Evolutionary conservation across 345 rosid genomes (phyloP).

Genomic region (Erodium maritimum): DNA sequence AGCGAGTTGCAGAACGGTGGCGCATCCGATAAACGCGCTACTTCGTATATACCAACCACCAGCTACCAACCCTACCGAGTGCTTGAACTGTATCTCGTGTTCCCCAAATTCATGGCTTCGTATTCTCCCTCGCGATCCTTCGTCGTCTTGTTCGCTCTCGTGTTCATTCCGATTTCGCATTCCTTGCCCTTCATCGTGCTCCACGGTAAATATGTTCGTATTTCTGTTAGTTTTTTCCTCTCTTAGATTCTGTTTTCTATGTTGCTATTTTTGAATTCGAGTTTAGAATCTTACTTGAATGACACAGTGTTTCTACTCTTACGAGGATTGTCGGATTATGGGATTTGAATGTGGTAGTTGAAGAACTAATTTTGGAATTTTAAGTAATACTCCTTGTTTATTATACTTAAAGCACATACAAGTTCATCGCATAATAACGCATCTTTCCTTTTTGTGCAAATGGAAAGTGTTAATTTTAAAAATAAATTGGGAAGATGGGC

Average conservation of each 20-base stretch:
- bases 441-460: no score
- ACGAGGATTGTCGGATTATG: no score
- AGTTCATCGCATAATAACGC: no score
- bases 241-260: neutral
- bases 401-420: no score
- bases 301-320: neutral
- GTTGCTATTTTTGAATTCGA: neutral
- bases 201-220: constrained; percentile 29
- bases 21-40: neutral
- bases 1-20: neutral
- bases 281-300: neutral
- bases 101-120: constrained; percentile 17
- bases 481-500: no score
- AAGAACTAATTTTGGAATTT: no score
- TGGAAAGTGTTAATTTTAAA: no score
- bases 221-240: neutral
- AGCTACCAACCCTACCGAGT: no score
- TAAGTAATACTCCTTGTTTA: no score
- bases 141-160: constrained; percentile 12
- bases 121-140: constrained; percentile 12
- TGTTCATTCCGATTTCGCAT: constrained; percentile 23
- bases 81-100: no score
- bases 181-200: constrained; percentile 61
- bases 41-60: no score
- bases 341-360: no score